Evolutionary conservation across 345 rosid species (phyloP).

Genomic region (Citrus mangshanensis): DNA sequence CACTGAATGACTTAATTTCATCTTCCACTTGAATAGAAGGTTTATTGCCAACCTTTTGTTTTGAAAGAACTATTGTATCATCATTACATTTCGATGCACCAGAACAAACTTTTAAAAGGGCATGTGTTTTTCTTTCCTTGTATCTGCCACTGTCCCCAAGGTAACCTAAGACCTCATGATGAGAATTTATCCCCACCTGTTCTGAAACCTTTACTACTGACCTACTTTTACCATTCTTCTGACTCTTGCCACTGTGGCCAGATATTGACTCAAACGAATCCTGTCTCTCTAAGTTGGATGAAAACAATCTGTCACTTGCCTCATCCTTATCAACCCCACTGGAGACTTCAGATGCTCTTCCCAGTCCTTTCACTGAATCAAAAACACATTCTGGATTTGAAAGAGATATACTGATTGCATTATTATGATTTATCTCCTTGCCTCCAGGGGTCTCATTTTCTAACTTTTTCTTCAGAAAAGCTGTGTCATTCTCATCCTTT

Average conservation of each 20-base stretch:
- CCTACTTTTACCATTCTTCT: constrained; percentile 22
- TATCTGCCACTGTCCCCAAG: constrained; percentile 14
- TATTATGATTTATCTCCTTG: constrained; percentile 17
- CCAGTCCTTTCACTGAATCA: constrained; percentile 19
- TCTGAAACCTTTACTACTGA: constrained; percentile 23
- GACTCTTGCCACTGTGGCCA: constrained; percentile 23
- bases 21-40: constrained; percentile 17
- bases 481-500: constrained; percentile 9
- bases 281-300: constrained; percentile 18
- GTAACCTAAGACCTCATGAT: constrained; percentile 7
- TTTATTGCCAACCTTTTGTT: constrained; percentile 21
- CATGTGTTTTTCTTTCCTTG: constrained; percentile 16
- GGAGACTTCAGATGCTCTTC: constrained; percentile 22
- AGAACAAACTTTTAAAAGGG: constrained; percentile 16
- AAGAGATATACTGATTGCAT: constrained; percentile 15
- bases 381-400: constrained; percentile 11
- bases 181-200: neutral
- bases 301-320: constrained; percentile 9
- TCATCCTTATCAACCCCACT: constrained; percentile 21
- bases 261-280: constrained; percentile 30
- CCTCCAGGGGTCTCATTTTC: constrained; percentile 20
- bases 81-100: constrained; percentile 18
- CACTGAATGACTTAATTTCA: constrained; percentile 12
- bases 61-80: constrained; percentile 10
- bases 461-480: constrained; percentile 6